Percentiles rank a stretch among this genome's conserved stretches.
These are phyloP conservation scores for Corylus avellana DNA, from an alignment of 306 rosid species.

Conservation along the genomic window DNA sequence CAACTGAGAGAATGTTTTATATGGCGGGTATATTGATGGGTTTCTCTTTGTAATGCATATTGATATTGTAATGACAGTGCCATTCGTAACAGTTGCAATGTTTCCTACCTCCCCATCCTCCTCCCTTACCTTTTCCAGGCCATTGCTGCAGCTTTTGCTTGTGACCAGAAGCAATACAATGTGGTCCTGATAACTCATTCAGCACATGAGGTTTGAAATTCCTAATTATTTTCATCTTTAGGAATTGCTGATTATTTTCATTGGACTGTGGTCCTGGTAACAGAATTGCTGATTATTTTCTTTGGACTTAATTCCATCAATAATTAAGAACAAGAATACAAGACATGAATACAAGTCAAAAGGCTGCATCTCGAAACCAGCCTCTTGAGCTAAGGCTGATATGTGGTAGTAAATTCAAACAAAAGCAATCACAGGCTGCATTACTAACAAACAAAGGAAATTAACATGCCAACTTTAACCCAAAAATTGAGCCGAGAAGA, in stretches of 20 bases:
- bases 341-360: background rate
- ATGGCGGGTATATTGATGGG: background rate
- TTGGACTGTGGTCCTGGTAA: background rate
- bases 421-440: background rate
- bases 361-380: background rate
- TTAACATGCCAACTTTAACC: background rate
- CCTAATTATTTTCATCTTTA: background rate
- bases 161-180: constrained; percentile 56
- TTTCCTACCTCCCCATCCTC: background rate
- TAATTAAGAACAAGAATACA: background rate
- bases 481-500: background rate
- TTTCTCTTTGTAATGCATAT: constrained; percentile 1
- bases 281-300: background rate
- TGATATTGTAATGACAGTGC: background rate
- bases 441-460: background rate
- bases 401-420: too few species aligned
- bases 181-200: constrained; percentile 67
- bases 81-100: background rate
- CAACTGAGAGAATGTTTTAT: background rate
- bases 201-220: constrained; percentile 55
- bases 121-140: constrained; percentile 53
- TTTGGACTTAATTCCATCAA: background rate
- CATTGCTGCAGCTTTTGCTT: constrained; percentile 71
- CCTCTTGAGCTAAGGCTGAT: background rate
- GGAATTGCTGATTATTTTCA: too few species aligned